Percentiles rank a stretch among this genome's conserved stretches.
Conservation (phyloP, 352 stramenopile species). For the Globisporangium middletonii region DNA sequence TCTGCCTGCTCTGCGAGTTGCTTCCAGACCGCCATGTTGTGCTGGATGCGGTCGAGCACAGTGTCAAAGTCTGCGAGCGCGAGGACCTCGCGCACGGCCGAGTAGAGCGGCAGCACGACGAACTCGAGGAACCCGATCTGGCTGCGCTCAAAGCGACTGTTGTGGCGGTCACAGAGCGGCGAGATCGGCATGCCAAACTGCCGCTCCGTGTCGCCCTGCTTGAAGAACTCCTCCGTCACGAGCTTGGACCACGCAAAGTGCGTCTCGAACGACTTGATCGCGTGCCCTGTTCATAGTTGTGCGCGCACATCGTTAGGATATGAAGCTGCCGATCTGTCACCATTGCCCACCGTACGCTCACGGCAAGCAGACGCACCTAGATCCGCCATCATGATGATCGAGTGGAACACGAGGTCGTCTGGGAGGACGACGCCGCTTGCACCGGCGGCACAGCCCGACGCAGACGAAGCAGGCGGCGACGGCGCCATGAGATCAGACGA, state of each 20-base stretch:
- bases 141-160: slow-evolving; percentile 51
- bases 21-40: slow-evolving; percentile 48
- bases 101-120: slow-evolving; percentile 63
- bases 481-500: slow-evolving; percentile 20
- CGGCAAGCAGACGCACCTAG: slow-evolving; percentile 16
- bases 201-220: slow-evolving; percentile 54
- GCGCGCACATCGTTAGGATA: background rate
- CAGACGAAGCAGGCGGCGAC: slow-evolving; percentile 1
- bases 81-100: slow-evolving; percentile 39
- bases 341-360: no score
- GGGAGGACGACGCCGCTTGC: slow-evolving; percentile 11
- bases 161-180: slow-evolving; percentile 51
- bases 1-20: slow-evolving; percentile 10
- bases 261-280: slow-evolving; percentile 51
- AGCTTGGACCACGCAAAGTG: slow-evolving; percentile 58
- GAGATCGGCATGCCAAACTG: slow-evolving; percentile 53
- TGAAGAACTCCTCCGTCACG: slow-evolving; percentile 64
- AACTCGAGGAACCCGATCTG: slow-evolving; percentile 76
- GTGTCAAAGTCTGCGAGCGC: slow-evolving; percentile 35
- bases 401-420: slow-evolving; percentile 57
- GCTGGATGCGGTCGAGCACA: slow-evolving; percentile 36
- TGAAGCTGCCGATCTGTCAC: background rate
- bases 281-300: slow-evolving; percentile 22
- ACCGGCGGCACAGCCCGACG: background rate
- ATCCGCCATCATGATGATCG: slow-evolving; percentile 75